Evolutionary conservation across 306 rosid species (phyloP).

Genomic region (Vicia villosa): DNA sequence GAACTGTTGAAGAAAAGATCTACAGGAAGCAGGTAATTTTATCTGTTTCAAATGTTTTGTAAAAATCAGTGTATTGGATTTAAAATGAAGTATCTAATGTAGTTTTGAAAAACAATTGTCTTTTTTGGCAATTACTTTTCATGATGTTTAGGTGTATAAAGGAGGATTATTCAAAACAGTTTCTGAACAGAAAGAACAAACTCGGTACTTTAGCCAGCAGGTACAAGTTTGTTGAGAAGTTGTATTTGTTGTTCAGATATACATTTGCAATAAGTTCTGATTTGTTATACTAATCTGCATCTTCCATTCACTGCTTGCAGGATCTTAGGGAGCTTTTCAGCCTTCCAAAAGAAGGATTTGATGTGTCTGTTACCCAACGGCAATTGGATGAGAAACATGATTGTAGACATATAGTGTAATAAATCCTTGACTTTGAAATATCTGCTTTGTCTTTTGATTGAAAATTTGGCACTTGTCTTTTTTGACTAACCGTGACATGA

Average conservation of each 20-base stretch:
- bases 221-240: constrained; percentile 43
- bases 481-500: background rate
- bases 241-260: constrained; percentile 2
- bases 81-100: background rate
- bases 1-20: constrained; percentile 97
- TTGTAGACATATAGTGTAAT: constrained; percentile 62
- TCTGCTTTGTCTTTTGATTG: constrained; percentile 3
- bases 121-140: constrained; percentile 27
- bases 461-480: constrained; percentile 6
- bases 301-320: constrained; percentile 45
- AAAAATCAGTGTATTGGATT: background rate
- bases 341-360: constrained; percentile 90
- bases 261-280: background rate
- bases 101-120: constrained; percentile 5
- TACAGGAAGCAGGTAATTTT: constrained; percentile 83
- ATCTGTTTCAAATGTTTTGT: background rate
- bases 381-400: constrained; percentile 90
- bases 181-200: constrained; percentile 94
- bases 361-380: constrained; percentile 82
- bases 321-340: constrained; percentile 91
- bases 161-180: constrained; percentile 93
- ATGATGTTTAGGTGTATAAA: constrained; percentile 62
- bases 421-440: constrained; percentile 8
- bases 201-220: constrained; percentile 92
- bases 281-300: constrained; percentile 24